Conservation (phyloP, 78 protist species). For the Planoprotostelium fungivorum region DNA sequence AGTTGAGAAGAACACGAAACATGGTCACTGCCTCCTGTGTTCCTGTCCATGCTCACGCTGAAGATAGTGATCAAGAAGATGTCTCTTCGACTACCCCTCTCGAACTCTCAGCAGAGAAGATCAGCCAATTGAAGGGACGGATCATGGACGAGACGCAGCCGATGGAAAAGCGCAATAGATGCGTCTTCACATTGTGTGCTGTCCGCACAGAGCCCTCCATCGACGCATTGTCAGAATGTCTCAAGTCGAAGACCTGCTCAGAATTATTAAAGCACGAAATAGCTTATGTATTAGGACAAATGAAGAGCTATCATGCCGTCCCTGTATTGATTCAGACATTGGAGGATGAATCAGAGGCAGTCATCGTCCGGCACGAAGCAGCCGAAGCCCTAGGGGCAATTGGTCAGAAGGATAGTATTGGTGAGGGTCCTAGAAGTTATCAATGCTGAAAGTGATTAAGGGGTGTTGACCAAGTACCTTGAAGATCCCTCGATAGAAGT, state of each 20-base stretch:
- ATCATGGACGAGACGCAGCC: slow-evolving; percentile 10
- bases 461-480: slow-evolving; percentile 9
- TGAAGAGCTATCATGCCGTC: slow-evolving; percentile 33
- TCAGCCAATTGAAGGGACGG: neutral
- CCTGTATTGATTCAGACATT: slow-evolving; percentile 16
- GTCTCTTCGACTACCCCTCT: no score
- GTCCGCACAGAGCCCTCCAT: slow-evolving; percentile 11
- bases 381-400: slow-evolving; percentile 84
- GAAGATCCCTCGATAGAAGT: slow-evolving; percentile 31
- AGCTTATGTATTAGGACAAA: slow-evolving; percentile 82
- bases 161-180: neutral
- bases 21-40: no score
- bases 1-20: no score
- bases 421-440: neutral
- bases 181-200: neutral
- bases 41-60: no score
- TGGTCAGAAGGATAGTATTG: slow-evolving; percentile 8
- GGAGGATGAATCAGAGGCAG: slow-evolving; percentile 33
- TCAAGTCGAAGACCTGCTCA: slow-evolving; percentile 13
- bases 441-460: neutral
- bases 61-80: no score
- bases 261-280: slow-evolving; percentile 76
- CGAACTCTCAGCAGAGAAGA: no score
- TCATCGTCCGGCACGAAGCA: slow-evolving; percentile 82
- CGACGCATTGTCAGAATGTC: slow-evolving; percentile 31